These are phyloP conservation scores for Fusarium sp. DNA, from an alignment of 2,329 filamentous ascomycete species.

Conservation along the genomic window DNA sequence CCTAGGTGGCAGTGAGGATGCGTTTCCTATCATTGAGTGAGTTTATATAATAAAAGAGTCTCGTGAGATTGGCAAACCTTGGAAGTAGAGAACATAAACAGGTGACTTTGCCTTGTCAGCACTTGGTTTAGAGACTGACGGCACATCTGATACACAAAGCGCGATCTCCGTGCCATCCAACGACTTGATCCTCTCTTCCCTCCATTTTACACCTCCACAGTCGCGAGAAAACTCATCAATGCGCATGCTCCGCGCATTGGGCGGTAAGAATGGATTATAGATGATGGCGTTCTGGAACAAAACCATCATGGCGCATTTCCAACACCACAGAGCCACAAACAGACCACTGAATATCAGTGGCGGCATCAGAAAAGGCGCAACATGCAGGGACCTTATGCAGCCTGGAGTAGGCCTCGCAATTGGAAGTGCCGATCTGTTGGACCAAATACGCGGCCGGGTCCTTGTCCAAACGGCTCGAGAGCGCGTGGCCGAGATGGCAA, in stretches of 20 bases:
- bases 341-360: slow-evolving; percentile 77
- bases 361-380: slow-evolving; percentile 67
- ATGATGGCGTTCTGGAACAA: slow-evolving; percentile 86
- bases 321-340: slow-evolving; percentile 74
- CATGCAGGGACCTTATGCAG: slow-evolving; percentile 49
- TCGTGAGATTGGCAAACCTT: slow-evolving; percentile 41
- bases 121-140: slow-evolving; percentile 10
- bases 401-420: slow-evolving; percentile 25
- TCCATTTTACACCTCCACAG: slow-evolving; percentile 76
- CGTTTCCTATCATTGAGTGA: slow-evolving; percentile 64
- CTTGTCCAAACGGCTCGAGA: slow-evolving; percentile 21
- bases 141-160: slow-evolving; percentile 67
- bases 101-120: slow-evolving; percentile 41
- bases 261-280: slow-evolving; percentile 83
- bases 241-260: slow-evolving; percentile 76
- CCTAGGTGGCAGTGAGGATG: slow-evolving; percentile 70
- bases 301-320: slow-evolving; percentile 81
- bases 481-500: slow-evolving; percentile 43
- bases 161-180: slow-evolving; percentile 77
- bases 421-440: slow-evolving; percentile 18
- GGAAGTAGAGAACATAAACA: slow-evolving; percentile 62
- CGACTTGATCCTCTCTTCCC: slow-evolving; percentile 72
- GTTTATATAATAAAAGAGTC: not conserved
- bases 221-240: slow-evolving; percentile 74
- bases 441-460: slow-evolving; percentile 27